Evolutionary conservation across 305 asterid species (phyloP).

Genomic region (Coffea humblotiana): DNA sequence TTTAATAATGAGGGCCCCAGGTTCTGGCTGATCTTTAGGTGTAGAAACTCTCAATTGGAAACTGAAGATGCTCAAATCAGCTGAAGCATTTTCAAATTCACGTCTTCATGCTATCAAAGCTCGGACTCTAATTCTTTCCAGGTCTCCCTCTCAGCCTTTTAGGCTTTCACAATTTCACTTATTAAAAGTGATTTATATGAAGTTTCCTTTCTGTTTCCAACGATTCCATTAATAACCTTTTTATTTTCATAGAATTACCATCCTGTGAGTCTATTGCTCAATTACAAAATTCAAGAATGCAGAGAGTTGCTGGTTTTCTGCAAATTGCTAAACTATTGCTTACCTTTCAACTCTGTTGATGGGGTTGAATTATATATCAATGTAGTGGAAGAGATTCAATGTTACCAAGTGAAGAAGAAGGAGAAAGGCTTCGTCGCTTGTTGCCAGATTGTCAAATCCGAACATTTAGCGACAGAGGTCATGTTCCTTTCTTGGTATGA

Average conservation of each 20-base stretch:
- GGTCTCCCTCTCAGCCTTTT: constrained; percentile 36
- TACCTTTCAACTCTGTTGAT: background rate
- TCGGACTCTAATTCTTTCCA: constrained; percentile 64
- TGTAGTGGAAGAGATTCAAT: constrained; percentile 73
- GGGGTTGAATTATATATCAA: constrained; percentile 21
- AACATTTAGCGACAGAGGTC: constrained; percentile 52
- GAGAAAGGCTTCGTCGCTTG: constrained; percentile 54
- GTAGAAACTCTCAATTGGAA: constrained; percentile 61
- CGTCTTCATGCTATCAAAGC: constrained; percentile 91
- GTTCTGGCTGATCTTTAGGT: constrained; percentile 51
- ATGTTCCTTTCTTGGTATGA: constrained; percentile 77
- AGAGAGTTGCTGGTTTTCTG: background rate
- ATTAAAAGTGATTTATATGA: background rate
- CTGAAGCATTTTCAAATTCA: constrained; percentile 67
- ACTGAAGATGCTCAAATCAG: constrained; percentile 70
- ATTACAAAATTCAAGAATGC: background rate
- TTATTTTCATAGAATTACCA: background rate
- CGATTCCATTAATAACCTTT: background rate
- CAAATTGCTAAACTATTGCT: background rate
- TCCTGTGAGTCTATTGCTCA: background rate
- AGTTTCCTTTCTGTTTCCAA: background rate
- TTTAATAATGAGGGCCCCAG: constrained; percentile 41
- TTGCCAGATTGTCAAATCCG: constrained; percentile 67
- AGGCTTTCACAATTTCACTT: background rate
- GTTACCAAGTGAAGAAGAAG: constrained; percentile 72